Conservation (phyloP, 2,329 filamentous ascomycete genomes). For the Fusarium abutilonis region DNA sequence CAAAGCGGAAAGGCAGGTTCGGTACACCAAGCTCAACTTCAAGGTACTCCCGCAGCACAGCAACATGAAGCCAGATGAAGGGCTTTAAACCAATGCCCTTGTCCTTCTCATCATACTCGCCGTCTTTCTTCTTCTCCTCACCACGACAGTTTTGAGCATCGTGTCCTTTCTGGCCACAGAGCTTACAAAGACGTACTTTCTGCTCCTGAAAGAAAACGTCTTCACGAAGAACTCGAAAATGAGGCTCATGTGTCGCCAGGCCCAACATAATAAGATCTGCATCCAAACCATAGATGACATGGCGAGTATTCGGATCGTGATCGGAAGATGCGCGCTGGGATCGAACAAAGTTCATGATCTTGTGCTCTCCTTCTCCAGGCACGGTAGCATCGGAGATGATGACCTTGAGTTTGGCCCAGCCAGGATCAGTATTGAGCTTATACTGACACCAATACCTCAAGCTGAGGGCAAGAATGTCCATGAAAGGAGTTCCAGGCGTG, state of each 20-base stretch:
- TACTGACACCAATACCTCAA: conserved; percentile 97
- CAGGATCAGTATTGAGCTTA: conserved; percentile 96
- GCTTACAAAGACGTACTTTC: conserved; percentile 81
- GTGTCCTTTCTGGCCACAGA: conserved; percentile 94
- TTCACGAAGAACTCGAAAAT: conserved; percentile 95
- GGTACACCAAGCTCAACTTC: conserved; percentile 88
- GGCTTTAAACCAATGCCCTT: conserved; percentile 79
- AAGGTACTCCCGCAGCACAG: conserved; percentile 90
- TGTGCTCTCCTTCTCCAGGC: conserved; percentile 97
- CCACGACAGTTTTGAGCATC: conserved; percentile 87
- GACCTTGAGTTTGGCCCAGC: conserved; percentile 94
- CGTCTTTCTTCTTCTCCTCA: conserved; percentile 78
- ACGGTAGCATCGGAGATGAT: conserved; percentile 99
- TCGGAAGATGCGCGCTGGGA: conserved; percentile 90
- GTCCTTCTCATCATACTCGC: conserved; percentile 84
- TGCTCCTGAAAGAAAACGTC: conserved; percentile 95
- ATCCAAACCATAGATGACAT: conserved; percentile 98
- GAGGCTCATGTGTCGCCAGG: conserved; percentile 94
- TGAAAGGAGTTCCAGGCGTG: conserved; percentile 97
- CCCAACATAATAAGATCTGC: conserved; percentile 99
- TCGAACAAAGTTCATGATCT: conserved; percentile 98
- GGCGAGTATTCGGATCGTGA: conserved; percentile 94
- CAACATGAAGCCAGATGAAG: conserved; percentile 98
- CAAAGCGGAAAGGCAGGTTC: conserved; percentile 85
- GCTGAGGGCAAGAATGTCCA: conserved; percentile 92